Conservation (phyloP, 257 asterid species). For the Lycium ferocissimum region DNA sequence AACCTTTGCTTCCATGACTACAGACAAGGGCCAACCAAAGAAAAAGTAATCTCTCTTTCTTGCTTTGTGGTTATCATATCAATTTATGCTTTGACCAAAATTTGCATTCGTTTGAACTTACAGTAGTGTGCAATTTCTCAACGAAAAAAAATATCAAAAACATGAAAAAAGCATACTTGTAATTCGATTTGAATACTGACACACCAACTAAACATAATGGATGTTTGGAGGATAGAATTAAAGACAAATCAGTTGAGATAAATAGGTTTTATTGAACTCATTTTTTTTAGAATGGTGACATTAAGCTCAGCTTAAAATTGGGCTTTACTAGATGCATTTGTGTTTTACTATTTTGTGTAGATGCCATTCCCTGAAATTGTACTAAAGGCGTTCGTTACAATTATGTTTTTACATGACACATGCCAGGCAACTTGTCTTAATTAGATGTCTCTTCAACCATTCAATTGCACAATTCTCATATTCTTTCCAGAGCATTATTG, state of each 20-base stretch:
- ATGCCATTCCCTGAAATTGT: not conserved
- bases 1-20: slow-evolving; percentile 62
- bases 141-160: not conserved
- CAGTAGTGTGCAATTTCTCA: too few species aligned
- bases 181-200: not conserved
- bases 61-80: not conserved
- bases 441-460: not conserved
- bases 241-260: not conserved
- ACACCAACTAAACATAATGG: not conserved
- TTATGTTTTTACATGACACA: not conserved
- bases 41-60: slow-evolving; percentile 63
- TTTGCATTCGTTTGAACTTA: not conserved
- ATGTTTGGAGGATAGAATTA: not conserved
- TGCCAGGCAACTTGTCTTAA: not conserved
- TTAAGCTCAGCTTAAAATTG: not conserved
- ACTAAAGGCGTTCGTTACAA: not conserved
- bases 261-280: not conserved
- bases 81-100: not conserved
- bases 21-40: slow-evolving; percentile 60
- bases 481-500: not conserved
- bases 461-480: not conserved
- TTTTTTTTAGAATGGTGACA: not conserved
- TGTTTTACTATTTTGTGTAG: not conserved
- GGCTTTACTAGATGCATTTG: not conserved
- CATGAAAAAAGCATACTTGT: not conserved